phyloP scores from a whole-genome alignment of 2,329 filamentous ascomycete genomes.

The Dactylella cylindrospora region DNA sequence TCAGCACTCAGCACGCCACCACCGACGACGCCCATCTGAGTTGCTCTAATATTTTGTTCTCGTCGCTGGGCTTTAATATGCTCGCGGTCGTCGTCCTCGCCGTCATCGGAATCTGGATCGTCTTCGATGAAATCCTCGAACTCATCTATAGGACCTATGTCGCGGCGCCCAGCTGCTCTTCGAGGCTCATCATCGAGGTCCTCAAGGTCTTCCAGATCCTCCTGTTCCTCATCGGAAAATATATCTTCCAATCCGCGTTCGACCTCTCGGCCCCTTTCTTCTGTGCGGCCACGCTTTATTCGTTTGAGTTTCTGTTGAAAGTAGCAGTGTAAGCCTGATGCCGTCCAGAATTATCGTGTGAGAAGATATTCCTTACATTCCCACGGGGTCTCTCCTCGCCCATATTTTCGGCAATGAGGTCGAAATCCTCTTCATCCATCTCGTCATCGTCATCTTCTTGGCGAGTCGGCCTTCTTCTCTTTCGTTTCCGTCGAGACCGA shows the following conservation, averaged over 20 bases:
- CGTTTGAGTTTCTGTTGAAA: constrained; percentile 87
- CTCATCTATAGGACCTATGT: constrained; percentile 63
- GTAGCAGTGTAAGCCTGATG: too few relatives aligned
- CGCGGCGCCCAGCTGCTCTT: constrained; percentile 24
- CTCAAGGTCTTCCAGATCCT: constrained; percentile 62
- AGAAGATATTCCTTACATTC: constrained; percentile 38
- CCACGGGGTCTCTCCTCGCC: constrained; percentile 45
- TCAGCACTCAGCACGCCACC: constrained; percentile 85
- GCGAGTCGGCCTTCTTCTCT: constrained; percentile 69
- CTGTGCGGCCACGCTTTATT: constrained; percentile 82
- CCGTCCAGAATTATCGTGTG: background rate
- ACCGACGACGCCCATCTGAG: constrained; percentile 57
- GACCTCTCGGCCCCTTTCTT: constrained; percentile 65
- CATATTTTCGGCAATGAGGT: constrained; percentile 75
- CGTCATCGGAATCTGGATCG: constrained; percentile 85
- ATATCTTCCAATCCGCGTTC: constrained; percentile 82
- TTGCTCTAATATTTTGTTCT: constrained; percentile 56
- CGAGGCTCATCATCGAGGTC: constrained; percentile 54
- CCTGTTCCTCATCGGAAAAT: constrained; percentile 85
- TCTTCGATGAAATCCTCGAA: constrained; percentile 97
- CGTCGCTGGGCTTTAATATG: constrained; percentile 85
- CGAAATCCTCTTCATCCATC: constrained; percentile 92
- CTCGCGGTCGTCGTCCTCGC: constrained; percentile 73
- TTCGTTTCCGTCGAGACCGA: constrained; percentile 58
- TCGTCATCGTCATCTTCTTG: constrained; percentile 78